phyloP scores from a whole-genome alignment of 768 basidiomycete species.

The Serendipita sp. region DNA sequence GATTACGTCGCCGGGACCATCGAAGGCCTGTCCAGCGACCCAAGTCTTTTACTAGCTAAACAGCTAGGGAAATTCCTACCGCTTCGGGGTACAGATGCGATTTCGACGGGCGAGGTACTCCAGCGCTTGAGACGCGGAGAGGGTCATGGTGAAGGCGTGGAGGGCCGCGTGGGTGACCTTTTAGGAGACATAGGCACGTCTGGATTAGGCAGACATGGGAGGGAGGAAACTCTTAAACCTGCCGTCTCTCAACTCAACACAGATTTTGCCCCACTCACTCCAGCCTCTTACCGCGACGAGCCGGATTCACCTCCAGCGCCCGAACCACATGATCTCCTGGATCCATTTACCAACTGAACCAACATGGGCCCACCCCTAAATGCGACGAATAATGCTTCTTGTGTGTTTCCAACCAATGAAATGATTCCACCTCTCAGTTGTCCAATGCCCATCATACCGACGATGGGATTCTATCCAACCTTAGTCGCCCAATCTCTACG shows the following conservation, averaged over 20 bases:
- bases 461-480: too few species aligned
- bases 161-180: neutral
- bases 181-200: neutral
- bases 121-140: neutral
- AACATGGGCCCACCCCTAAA: too few species aligned
- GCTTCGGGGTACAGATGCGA: neutral
- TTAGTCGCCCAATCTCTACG: too few species aligned
- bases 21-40: neutral
- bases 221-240: neutral
- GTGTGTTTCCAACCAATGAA: too few species aligned
- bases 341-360: neutral
- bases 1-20: neutral
- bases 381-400: too few species aligned
- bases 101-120: constrained; percentile 1
- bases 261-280: constrained; percentile 1
- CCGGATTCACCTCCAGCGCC: neutral
- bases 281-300: neutral
- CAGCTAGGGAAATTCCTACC: neutral
- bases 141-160: neutral
- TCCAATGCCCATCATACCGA: too few species aligned
- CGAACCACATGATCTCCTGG: neutral
- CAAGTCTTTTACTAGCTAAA: neutral
- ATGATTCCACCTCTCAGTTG: too few species aligned
- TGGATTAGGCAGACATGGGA: neutral
- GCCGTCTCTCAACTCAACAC: neutral